Percentiles rank a stretch among this genome's conserved stretches.
phyloP scores from a whole-genome alignment of 2,329 filamentous ascomycete species.

The Nectriaceae sp. region DNA sequence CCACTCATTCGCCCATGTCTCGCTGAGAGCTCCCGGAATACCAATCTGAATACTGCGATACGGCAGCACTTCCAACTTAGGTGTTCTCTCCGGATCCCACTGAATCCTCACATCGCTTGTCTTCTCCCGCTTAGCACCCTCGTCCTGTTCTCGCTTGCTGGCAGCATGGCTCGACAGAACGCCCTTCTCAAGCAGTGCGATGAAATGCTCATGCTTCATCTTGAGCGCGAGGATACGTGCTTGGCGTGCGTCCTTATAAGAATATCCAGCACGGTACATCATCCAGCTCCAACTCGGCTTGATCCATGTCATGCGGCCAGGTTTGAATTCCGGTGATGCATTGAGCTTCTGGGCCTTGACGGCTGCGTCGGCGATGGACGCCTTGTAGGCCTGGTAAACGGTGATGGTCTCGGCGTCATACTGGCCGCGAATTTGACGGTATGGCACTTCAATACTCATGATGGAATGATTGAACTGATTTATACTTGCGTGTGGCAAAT shows the following conservation, averaged over 20 bases:
- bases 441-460: conserved; percentile 27
- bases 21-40: conserved; percentile 48
- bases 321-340: conserved; percentile 53
- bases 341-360: conserved; percentile 52
- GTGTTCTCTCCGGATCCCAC: conserved; percentile 63
- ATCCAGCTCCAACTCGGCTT: conserved; percentile 67
- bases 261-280: conserved; percentile 64
- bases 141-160: not conserved
- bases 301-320: conserved; percentile 65
- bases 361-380: conserved; percentile 54
- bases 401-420: conserved; percentile 55
- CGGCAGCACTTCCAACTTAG: conserved; percentile 44
- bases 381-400: conserved; percentile 63
- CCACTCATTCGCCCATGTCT: conserved; percentile 51
- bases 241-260: conserved; percentile 56
- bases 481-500: too few relatives aligned
- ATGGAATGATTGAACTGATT: too few relatives aligned
- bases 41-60: conserved; percentile 64
- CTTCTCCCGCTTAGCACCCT: conserved; percentile 25
- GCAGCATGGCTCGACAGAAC: conserved; percentile 32
- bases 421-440: conserved; percentile 54
- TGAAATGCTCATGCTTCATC: conserved; percentile 53
- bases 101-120: conserved; percentile 53
- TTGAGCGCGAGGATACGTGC: conserved; percentile 58
- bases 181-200: conserved; percentile 44